Conservation (phyloP, 805 yeast genomes). For the Starmerella etchellsii region DNA sequence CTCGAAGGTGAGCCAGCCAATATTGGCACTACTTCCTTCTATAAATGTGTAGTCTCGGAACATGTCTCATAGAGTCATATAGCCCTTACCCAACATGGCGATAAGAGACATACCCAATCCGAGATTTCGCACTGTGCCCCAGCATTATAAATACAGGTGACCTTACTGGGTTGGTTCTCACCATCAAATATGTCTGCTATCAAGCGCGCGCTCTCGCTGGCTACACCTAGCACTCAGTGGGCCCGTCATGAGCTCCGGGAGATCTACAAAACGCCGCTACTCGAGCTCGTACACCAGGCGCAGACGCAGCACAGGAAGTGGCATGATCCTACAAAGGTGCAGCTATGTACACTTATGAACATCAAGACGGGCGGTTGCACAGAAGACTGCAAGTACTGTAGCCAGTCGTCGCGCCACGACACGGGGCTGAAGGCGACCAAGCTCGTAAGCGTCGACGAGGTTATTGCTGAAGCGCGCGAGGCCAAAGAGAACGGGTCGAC, state of each 20-base stretch:
- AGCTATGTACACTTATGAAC: constrained; percentile 60
- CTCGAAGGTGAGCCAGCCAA: too few species aligned
- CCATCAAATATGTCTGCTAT: not conserved
- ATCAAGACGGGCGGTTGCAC: constrained; percentile 74
- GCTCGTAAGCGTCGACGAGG: constrained; percentile 48
- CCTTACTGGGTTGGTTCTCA: not conserved
- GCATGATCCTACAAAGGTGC: constrained; percentile 59
- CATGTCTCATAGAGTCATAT: not conserved
- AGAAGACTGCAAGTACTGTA: constrained; percentile 71
- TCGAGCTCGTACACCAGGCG: constrained; percentile 47
- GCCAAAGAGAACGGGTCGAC: constrained; percentile 65
- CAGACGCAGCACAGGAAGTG: constrained; percentile 52
- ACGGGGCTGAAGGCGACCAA: constrained; percentile 65
- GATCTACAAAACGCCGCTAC: constrained; percentile 53
- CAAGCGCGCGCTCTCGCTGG: constrained; percentile 2
- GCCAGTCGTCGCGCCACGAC: constrained; percentile 56
- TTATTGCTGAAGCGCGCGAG: constrained; percentile 45
- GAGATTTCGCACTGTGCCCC: not conserved
- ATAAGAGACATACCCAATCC: not conserved
- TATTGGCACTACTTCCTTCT: too few species aligned
- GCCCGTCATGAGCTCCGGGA: constrained; percentile 44
- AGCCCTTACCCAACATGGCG: not conserved
- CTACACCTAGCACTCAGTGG: constrained; percentile 32
- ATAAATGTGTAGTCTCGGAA: not conserved
- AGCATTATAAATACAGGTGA: not conserved